phyloP scores from a whole-genome alignment of 441 rosid species.

The Lepidium campestre region DNA sequence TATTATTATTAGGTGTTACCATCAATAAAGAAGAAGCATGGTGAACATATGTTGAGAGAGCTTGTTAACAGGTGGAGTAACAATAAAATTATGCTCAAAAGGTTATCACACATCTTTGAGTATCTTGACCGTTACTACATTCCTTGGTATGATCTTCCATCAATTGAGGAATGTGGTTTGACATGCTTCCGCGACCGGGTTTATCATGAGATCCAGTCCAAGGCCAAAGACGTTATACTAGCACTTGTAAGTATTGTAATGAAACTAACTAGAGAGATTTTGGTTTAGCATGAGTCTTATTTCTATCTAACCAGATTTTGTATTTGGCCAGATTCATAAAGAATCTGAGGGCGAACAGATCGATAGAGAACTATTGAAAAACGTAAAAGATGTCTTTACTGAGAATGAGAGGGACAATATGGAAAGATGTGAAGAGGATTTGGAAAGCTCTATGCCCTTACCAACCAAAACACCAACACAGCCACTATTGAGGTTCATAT shows the following conservation, averaged over 20 bases:
- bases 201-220: slow-evolving; percentile 31
- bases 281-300: background rate
- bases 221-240: slow-evolving; percentile 64
- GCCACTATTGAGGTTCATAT: slow-evolving; percentile 51
- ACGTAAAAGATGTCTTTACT: slow-evolving; percentile 68
- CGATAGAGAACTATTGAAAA: slow-evolving; percentile 72
- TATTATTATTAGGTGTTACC: slow-evolving; percentile 84
- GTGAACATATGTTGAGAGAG: slow-evolving; percentile 81
- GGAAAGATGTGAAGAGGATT: slow-evolving; percentile 62
- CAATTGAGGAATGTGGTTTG: slow-evolving; percentile 75
- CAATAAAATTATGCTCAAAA: slow-evolving; percentile 80
- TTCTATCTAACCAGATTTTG: background rate
- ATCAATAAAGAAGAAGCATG: slow-evolving; percentile 68
- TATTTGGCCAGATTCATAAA: slow-evolving; percentile 57
- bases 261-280: background rate
- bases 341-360: slow-evolving; percentile 91
- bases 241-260: slow-evolving; percentile 47
- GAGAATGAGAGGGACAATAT: slow-evolving; percentile 80
- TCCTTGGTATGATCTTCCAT: slow-evolving; percentile 50
- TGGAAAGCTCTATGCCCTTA: slow-evolving; percentile 59
- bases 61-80: slow-evolving; percentile 76
- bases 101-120: slow-evolving; percentile 73
- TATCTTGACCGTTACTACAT: slow-evolving; percentile 81
- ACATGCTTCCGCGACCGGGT: slow-evolving; percentile 78
- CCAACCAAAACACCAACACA: slow-evolving; percentile 86